phyloP scores from a whole-genome alignment of 805 yeast species.

The Torulaspora quercuum region DNA sequence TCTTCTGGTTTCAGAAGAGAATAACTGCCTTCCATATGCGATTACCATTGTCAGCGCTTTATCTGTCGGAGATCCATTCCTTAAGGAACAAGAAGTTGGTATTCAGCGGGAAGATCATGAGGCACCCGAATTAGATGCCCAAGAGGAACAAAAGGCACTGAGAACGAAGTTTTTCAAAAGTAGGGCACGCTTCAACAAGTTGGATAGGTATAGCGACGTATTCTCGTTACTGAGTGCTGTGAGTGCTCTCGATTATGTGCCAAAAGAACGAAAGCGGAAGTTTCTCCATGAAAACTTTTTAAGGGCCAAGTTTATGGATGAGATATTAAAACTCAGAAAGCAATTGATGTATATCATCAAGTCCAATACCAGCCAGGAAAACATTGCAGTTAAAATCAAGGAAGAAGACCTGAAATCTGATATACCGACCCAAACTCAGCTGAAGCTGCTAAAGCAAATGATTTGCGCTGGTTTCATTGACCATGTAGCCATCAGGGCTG shows the following conservation, averaged over 20 bases:
- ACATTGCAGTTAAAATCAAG: conserved; percentile 47
- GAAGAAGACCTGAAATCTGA: conserved; percentile 50
- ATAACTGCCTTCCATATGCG: conserved; percentile 79
- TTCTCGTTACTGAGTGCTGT: conserved; percentile 72
- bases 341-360: conserved; percentile 78
- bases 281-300: conserved; percentile 64
- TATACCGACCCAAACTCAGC: conserved; percentile 66
- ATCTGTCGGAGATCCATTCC: conserved; percentile 90
- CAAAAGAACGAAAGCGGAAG: conserved; percentile 41
- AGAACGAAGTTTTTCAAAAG: conserved; percentile 57
- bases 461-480: conserved; percentile 90
- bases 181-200: conserved; percentile 54
- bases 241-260: conserved; percentile 81
- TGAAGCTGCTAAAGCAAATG: conserved; percentile 83
- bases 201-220: conserved; percentile 75
- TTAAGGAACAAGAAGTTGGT: conserved; percentile 72
- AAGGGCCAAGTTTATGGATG: conserved; percentile 79
- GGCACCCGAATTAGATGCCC: conserved; percentile 24
- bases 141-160: conserved; percentile 41
- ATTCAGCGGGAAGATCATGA: conserved; percentile 29
- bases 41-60: conserved; percentile 88
- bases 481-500: conserved; percentile 83
- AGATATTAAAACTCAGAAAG: conserved; percentile 71
- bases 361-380: conserved; percentile 57
- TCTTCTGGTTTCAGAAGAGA: conserved; percentile 82